Conservation (phyloP, 768 basidiomycete species). For the Pulveroboletus sp. region DNA sequence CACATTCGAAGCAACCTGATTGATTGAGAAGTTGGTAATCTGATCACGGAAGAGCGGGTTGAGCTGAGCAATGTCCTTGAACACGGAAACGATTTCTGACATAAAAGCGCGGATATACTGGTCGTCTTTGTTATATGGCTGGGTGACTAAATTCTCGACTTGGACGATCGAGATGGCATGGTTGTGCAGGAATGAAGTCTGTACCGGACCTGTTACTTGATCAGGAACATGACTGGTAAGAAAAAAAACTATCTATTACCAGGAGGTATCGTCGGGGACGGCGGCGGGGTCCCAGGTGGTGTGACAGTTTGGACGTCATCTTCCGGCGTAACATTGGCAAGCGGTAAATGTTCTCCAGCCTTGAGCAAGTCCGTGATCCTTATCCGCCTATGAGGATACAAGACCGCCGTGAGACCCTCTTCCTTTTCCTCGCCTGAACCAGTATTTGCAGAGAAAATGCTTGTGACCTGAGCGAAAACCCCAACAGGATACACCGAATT, state of each 20-base stretch:
- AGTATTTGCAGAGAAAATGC: constrained; percentile 69
- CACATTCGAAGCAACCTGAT: constrained; percentile 87
- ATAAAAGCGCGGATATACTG: constrained; percentile 95
- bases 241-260: constrained; percentile 5
- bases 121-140: constrained; percentile 87
- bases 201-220: constrained; percentile 51
- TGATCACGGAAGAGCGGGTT: constrained; percentile 98
- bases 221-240: neutral
- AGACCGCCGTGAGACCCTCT: constrained; percentile 89
- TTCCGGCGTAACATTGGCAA: constrained; percentile 36
- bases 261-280: constrained; percentile 25
- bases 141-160: constrained; percentile 77
- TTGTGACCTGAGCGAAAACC: constrained; percentile 96
- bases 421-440: constrained; percentile 65
- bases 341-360: constrained; percentile 42
- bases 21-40: constrained; percentile 94
- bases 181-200: constrained; percentile 82
- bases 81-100: constrained; percentile 93
- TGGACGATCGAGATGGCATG: constrained; percentile 86
- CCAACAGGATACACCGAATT: constrained; percentile 90
- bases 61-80: constrained; percentile 97
- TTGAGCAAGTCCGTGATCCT: constrained; percentile 85
- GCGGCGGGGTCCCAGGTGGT: constrained; percentile 41
- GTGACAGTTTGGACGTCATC: constrained; percentile 44
- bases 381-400: constrained; percentile 92